Evolutionary conservation across 2,329 filamentous ascomycete genomes (phyloP), one percentile per base, ranked within the genome.

Genomic region (Colletotrichum cordylinicola): DNA sequence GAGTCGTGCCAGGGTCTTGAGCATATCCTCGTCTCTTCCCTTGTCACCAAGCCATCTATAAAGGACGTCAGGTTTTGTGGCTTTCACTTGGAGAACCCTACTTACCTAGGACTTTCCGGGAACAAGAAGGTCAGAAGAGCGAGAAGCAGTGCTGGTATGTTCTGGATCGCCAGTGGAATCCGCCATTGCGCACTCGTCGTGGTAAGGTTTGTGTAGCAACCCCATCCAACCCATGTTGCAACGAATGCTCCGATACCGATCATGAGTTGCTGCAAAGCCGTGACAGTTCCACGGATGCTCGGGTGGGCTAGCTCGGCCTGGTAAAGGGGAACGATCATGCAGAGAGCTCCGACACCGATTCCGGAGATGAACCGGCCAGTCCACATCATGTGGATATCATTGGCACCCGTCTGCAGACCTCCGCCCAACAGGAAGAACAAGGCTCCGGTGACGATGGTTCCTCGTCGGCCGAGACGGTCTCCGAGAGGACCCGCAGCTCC

Each of bases 191-290:
- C 76, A n/a, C 80, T 79, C 35, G 70, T 72, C 16, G 76, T 83
- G 78, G 72, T 39, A 37, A 80, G 82, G 27, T 82, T 81, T 16
- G 79, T 76, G 67, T 79, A 84, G 8, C 82, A 80, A 58, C 82
- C 81, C 81, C 67, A 75, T 6, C 81, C 48, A 81, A 86, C 18
- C 94, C 94, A 96, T 0, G 91, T 89, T 0, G 94, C 94, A 16
- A 92, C 85, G 2, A 96, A 89, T 13, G 94, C 87, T 72, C 95
- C 94, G 35, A 96, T 90, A 2, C 94, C 94, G 65, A 96, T 83
- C 94, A 96, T 96, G 81, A 96, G 96, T 80, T 96, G 94, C 82
- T 96, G 94, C 5, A 96, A 86, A 24, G 91, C 90, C 0, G 94
- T 96, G 39, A 96, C 90, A 74, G 92, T 88, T 12, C 94, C 95